A percentile compares a stretch with the other conserved stretches of the same genome.
Conservation (phyloP, 371 early-diverging fungal species). For the Umbelopsis sp. region DNA sequence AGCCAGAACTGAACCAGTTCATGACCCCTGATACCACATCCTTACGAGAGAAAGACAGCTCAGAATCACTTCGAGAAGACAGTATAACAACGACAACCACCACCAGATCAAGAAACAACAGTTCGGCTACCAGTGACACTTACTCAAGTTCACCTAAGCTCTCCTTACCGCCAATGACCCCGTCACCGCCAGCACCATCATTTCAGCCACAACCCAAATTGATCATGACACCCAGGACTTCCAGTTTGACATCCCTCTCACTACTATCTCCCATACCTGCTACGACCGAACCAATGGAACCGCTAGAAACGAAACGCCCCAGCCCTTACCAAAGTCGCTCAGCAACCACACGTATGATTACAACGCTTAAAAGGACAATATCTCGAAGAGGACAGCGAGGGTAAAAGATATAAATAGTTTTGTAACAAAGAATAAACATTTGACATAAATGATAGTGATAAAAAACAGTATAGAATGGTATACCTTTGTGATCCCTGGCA, state of each 20-base stretch:
- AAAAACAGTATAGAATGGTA: too few relatives aligned
- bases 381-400: neutral
- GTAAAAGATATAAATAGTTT: neutral
- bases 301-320: neutral
- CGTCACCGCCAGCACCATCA: neutral
- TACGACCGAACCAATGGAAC: neutral
- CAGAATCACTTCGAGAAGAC: neutral
- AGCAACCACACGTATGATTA: conserved; percentile 9
- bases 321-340: neutral
- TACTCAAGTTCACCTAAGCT: neutral
- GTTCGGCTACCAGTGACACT: conserved; percentile 1
- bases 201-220: neutral
- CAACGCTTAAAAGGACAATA: neutral
- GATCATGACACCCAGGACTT: neutral
- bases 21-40: neutral
- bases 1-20: neutral
- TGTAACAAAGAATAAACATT: too few relatives aligned
- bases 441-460: too few relatives aligned
- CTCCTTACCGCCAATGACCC: neutral
- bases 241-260: neutral
- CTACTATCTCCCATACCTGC: neutral
- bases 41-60: neutral
- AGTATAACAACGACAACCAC: neutral
- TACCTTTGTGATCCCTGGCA: too few relatives aligned
- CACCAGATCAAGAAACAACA: neutral